A percentile compares a stretch with the other conserved stretches of the same genome.
phyloP scores from a whole-genome alignment of 2,329 filamentous ascomycete genomes.

The Hysterium pulicare region DNA sequence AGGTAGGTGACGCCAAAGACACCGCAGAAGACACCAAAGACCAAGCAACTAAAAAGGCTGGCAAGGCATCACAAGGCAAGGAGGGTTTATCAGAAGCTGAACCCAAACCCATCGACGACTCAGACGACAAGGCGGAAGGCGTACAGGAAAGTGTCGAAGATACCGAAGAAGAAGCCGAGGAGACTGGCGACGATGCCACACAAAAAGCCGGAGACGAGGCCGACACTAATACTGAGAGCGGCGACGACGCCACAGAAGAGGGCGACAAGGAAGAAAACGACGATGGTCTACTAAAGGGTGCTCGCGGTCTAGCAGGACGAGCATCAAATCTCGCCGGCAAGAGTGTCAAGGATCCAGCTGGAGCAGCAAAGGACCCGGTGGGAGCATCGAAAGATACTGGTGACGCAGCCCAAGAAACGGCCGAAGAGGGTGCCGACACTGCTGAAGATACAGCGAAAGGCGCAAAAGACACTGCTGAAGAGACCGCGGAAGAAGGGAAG shows the following conservation, averaged over 20 bases:
- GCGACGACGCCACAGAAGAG: constrained; percentile 33
- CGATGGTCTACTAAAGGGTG: constrained; percentile 41
- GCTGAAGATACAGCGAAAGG: constrained; percentile 22
- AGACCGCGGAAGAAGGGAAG: constrained; percentile 17
- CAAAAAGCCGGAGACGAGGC: constrained; percentile 42
- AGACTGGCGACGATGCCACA: constrained; percentile 44
- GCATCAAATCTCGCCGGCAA: constrained; percentile 47
- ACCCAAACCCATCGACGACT: no score
- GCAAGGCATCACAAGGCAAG: constrained; percentile 39
- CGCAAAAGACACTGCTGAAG: constrained; percentile 20
- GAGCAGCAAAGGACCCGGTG: constrained; percentile 36
- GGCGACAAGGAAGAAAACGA: constrained; percentile 29
- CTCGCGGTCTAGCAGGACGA: constrained; percentile 46
- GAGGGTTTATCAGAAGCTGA: no score
- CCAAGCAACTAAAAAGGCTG: constrained; percentile 33
- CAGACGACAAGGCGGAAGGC: constrained; percentile 25
- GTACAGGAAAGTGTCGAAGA: constrained; percentile 28
- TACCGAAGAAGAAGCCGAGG: constrained; percentile 42
- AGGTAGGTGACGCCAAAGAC: constrained; percentile 14
- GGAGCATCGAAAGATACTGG: constrained; percentile 31
- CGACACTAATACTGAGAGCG: constrained; percentile 33
- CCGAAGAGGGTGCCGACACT: constrained; percentile 31
- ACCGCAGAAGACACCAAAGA: constrained; percentile 28
- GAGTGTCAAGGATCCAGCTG: constrained; percentile 35
- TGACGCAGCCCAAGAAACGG: constrained; percentile 19